These are phyloP conservation scores for Teunomyces pallodes DNA, from an alignment of 805 yeast species.

Conservation along the genomic window DNA sequence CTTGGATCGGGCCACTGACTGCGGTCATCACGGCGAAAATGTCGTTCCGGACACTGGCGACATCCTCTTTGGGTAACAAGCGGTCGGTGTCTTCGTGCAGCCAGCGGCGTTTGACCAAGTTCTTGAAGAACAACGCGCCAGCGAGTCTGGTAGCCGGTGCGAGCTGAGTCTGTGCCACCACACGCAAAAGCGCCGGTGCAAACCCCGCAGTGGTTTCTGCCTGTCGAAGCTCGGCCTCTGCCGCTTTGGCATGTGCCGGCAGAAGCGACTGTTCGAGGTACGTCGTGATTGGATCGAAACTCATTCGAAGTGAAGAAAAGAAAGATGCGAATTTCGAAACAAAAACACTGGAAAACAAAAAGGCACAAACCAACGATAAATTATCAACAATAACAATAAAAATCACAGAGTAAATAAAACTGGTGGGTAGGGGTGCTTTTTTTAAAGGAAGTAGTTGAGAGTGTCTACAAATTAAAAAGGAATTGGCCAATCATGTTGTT, in stretches of 20 bases:
- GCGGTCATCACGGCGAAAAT: slow-evolving; percentile 84
- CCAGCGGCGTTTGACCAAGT: slow-evolving; percentile 82
- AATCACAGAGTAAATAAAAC: no score
- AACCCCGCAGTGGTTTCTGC: slow-evolving; percentile 73
- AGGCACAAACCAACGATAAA: no score
- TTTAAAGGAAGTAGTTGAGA: no score
- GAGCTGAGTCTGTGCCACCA: slow-evolving; percentile 63
- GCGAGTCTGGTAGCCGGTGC: slow-evolving; percentile 69
- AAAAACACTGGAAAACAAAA: no score
- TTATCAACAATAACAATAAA: no score
- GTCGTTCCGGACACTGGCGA: slow-evolving; percentile 65
- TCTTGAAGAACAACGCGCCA: slow-evolving; percentile 87
- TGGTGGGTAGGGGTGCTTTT: no score
- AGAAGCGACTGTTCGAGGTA: slow-evolving; percentile 61
- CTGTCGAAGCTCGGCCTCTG: slow-evolving; percentile 62
- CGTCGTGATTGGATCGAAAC: slow-evolving; percentile 49
- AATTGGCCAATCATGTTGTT: no score
- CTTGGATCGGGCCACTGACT: slow-evolving; percentile 74
- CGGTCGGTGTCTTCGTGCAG: slow-evolving; percentile 85
- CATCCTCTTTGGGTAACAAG: slow-evolving; percentile 58
- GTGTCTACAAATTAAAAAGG: no score
- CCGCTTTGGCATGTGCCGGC: slow-evolving; percentile 61
- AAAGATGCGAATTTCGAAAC: no score
- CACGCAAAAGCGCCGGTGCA: slow-evolving; percentile 68
- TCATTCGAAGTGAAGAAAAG: no score